Evolutionary conservation across 345 rosid species (phyloP), one percentile per base, ranked within the genome.

Genomic region (Leavenworthia alabamica): DNA sequence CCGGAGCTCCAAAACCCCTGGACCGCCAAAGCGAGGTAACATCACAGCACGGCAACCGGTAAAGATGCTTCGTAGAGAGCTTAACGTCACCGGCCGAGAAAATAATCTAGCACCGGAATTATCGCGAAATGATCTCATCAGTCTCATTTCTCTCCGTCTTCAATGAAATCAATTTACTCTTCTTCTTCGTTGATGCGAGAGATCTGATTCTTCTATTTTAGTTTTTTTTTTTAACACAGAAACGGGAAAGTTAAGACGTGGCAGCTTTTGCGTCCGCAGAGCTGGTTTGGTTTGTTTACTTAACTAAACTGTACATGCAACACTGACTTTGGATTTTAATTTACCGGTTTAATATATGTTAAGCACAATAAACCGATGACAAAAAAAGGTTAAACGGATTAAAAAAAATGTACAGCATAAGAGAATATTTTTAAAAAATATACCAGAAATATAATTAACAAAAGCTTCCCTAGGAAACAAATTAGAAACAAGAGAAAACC

Each of bases 21-120:
- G 93, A 10, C 95, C 95, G 15, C 98, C 98, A 66, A 86, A 89
- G 17, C 91, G 90, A 7, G 93, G 94, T 39, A 92, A 55, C 64
- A 89, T 57, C 70, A 89, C 98, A 7, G 89, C 96, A 59, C 97
- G 80, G 80, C 95, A 89, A 20, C 78, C 76, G 46, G 85, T 92
- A 31, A 72, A 84, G 36, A 85, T 43, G 56, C 69, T 67, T 14
- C 98, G 81, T 14, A 67, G 48, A 31, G 64, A 71, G 26, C 53
- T 51, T 39, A 66, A 41, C 31, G 60, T 67, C 62, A 28, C 60
- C 45, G 55, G 32, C 56, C 49, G 74, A 32, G 24, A 68, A 22
- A 68, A 2, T 22, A 47, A 40, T 59, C 57, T 50, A 11, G 66
- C 10, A 11, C 12, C 24, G 11, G 49, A 31, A 15, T 12, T 12